phyloP scores from a whole-genome alignment of 2,329 filamentous ascomycete species.

The Thelonectria discophora region DNA sequence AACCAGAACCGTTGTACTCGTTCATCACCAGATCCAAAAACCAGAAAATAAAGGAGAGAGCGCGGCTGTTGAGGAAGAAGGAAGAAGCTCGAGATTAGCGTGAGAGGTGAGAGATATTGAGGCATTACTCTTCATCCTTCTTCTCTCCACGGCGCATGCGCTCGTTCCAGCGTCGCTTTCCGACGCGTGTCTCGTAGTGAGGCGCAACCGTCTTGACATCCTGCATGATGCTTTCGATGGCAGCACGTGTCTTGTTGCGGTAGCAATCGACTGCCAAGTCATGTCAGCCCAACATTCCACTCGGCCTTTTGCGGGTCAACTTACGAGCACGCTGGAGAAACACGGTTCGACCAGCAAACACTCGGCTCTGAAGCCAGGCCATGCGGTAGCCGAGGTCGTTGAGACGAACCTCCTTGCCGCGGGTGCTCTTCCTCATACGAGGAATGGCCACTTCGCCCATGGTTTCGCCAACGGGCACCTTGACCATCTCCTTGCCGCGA shows the following conservation, averaged over 20 bases:
- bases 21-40: slow-evolving; percentile 28
- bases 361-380: slow-evolving; percentile 94
- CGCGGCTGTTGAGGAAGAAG: slow-evolving; percentile 6
- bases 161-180: slow-evolving; percentile 80
- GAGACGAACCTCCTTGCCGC: slow-evolving; percentile 85
- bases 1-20: slow-evolving; percentile 30
- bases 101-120: neutral
- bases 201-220: slow-evolving; percentile 78
- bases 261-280: slow-evolving; percentile 81
- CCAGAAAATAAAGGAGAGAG: slow-evolving; percentile 13
- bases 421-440: slow-evolving; percentile 72
- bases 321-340: slow-evolving; percentile 92
- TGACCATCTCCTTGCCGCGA: slow-evolving; percentile 56
- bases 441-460: slow-evolving; percentile 79
- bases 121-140: slow-evolving; percentile 42
- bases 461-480: slow-evolving; percentile 74
- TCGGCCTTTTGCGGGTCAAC: slow-evolving; percentile 50
- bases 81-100: slow-evolving; percentile 12
- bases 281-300: slow-evolving; percentile 23
- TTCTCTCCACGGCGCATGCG: slow-evolving; percentile 54
- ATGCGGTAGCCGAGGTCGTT: slow-evolving; percentile 95
- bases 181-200: slow-evolving; percentile 88
- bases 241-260: slow-evolving; percentile 86
- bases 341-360: slow-evolving; percentile 85
- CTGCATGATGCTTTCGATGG: slow-evolving; percentile 80